phyloP scores from a whole-genome alignment of 2,329 filamentous ascomycete genomes.

The Aspergillus awamori region DNA sequence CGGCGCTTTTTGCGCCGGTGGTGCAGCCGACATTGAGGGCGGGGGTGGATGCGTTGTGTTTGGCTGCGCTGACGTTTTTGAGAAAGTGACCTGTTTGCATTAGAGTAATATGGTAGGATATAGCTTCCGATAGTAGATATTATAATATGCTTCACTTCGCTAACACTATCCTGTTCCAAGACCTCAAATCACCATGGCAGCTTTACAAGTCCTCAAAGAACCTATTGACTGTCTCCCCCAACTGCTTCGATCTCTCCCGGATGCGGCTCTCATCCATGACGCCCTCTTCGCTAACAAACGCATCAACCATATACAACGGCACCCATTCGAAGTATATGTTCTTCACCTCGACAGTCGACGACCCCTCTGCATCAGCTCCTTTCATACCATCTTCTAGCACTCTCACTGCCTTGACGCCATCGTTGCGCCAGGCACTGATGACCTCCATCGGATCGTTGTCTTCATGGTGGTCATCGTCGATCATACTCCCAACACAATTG shows the following conservation, averaged over 20 bases:
- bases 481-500: conserved; percentile 50
- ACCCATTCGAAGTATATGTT: conserved; percentile 66
- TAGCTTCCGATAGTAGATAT: no score
- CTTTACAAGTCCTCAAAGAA: conserved; percentile 25
- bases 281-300: conserved; percentile 60
- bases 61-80: conserved; percentile 53
- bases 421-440: conserved; percentile 48
- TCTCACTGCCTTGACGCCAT: conserved; percentile 28
- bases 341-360: conserved; percentile 37
- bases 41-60: conserved; percentile 56
- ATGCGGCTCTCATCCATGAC: conserved; percentile 32
- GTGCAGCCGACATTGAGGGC: conserved; percentile 60
- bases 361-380: conserved; percentile 12
- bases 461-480: conserved; percentile 53
- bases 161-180: no score
- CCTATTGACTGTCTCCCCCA: conserved; percentile 21
- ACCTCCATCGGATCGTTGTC: conserved; percentile 60
- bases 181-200: no score
- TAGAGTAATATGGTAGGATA: no score
- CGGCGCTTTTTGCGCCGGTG: conserved; percentile 60
- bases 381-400: conserved; percentile 23
- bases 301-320: conserved; percentile 53
- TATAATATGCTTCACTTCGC: no score
- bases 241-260: conserved; percentile 23
- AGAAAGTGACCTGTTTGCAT: background rate